Base-by-base conservation (phyloP, 495 filamentous ascomycete genomes). In the Apiosordaria backusii region DNA sequence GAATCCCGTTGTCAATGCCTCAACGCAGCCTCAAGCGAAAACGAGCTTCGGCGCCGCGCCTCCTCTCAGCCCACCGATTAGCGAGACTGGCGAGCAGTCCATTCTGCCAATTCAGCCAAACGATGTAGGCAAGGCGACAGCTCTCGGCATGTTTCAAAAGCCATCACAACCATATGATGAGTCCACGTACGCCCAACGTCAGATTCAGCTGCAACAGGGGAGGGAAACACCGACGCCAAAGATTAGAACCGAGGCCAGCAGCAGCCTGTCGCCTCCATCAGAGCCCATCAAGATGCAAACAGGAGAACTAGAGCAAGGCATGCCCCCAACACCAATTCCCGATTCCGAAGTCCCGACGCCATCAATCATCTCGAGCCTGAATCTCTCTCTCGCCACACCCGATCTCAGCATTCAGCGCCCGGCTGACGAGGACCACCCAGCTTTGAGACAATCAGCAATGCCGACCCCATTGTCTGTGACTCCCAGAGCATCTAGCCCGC, bases 51-150 rank as follows among this genome's bases (percentile, higher is more conserved):
- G 84, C 50, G 75, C 79, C 62, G 72, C 81, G 2, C 88, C 90
- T 50, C 89, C 91, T 3, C 74, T 91, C 23, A 94, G 91, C 74
- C 90, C 90, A 1, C 87, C 91, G 0, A 82, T 86, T 10, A 92
- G 88, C 71, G 89, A 93, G 64, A 80, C 82, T 21, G 88, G 87
- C 2, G 88, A 93, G 16, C 79, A 80, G 13, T 69, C 79, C 0
- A 75, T 85, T 0, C 76, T 89, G 16, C 78, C 90, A 16, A 81
- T 94, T 10, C 87, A 91, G 65, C 89, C 91, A 0, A 88, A 88
- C 67, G 92, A 97, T 68, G 79, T 85, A 52, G 92, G 91, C 21
- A 96, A 96, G 76, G 91, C 93, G 15, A 96, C 93, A 0, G 91
- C 91, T 4, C 83, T 92, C 76, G 91, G 91, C 18, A 82, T 92